Percentiles rank a stretch among this genome's conserved stretches.
phyloP scores from a whole-genome alignment of 2,329 filamentous ascomycete genomes.

The Pestalotiopsis sp. region DNA sequence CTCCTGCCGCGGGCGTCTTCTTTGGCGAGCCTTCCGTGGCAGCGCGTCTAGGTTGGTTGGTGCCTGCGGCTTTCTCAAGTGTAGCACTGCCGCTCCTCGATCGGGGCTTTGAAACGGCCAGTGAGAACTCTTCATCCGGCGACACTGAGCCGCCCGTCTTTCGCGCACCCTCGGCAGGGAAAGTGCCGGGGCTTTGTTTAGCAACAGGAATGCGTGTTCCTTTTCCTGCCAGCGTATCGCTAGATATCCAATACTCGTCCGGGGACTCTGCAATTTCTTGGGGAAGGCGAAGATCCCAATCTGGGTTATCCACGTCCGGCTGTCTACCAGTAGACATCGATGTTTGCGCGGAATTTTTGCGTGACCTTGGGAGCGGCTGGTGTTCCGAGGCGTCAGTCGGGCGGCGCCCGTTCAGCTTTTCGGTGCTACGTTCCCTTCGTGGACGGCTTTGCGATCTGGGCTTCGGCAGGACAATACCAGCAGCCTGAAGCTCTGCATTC shows the following conservation, averaged over 20 bases:
- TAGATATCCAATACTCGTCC: slow-evolving; percentile 53
- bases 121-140: slow-evolving; percentile 57
- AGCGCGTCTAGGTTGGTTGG: slow-evolving; percentile 39
- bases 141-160: slow-evolving; percentile 49
- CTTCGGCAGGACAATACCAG: slow-evolving; percentile 66
- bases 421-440: slow-evolving; percentile 44
- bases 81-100: slow-evolving; percentile 70
- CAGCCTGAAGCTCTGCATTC: slow-evolving; percentile 77
- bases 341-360: slow-evolving; percentile 47
- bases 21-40: slow-evolving; percentile 56
- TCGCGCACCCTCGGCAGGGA: slow-evolving; percentile 68
- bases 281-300: slow-evolving; percentile 74
- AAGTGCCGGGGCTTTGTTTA: slow-evolving; percentile 75
- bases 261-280: slow-evolving; percentile 73
- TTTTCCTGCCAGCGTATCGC: slow-evolving; percentile 48
- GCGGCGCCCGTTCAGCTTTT: slow-evolving; percentile 33
- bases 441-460: slow-evolving; percentile 54
- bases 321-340: slow-evolving; percentile 31
- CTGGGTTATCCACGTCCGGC: slow-evolving; percentile 45
- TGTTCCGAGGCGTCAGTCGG: slow-evolving; percentile 33
- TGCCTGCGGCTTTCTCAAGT: slow-evolving; percentile 47
- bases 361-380: slow-evolving; percentile 32
- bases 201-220: slow-evolving; percentile 86
- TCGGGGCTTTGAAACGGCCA: slow-evolving; percentile 63
- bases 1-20: slow-evolving; percentile 41